Evolutionary conservation across 148 eudicot species (phyloP).

Genomic region (Chenopodium berlandieri): DNA sequence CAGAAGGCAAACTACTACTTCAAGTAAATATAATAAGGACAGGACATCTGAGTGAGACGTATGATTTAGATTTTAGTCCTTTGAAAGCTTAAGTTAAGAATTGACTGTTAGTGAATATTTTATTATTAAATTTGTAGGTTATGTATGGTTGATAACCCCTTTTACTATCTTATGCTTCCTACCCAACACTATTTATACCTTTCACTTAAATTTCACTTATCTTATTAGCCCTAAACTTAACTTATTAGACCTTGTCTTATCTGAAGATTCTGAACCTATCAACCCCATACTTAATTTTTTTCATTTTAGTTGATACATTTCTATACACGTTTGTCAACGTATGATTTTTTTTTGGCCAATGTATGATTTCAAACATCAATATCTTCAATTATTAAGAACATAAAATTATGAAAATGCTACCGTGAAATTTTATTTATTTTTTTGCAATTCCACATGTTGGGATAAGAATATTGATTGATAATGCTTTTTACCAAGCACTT

Average conservation of each 20-base stretch:
- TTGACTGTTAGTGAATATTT: not conserved
- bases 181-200: no score
- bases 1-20: not conserved
- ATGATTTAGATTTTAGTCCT: not conserved
- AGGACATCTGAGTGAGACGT: not conserved
- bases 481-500: not conserved
- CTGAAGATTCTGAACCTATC: no score
- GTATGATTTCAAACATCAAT: no score
- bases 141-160: not conserved
- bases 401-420: not conserved
- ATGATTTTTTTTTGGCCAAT: no score
- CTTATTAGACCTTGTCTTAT: no score
- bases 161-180: no score
- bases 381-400: no score
- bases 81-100: not conserved
- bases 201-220: no score
- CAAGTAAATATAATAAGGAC: not conserved
- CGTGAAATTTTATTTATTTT: not conserved
- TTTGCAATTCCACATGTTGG: not conserved
- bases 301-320: no score
- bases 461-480: not conserved
- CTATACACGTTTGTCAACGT: no score
- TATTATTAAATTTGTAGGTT: not conserved
- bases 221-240: no score
- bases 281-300: no score